A percentile compares a stretch with the other conserved stretches of the same genome.
These are phyloP conservation scores for Globisporangium sylvaticum DNA, from an alignment of 352 stramenopile species.

Conservation along the genomic window DNA sequence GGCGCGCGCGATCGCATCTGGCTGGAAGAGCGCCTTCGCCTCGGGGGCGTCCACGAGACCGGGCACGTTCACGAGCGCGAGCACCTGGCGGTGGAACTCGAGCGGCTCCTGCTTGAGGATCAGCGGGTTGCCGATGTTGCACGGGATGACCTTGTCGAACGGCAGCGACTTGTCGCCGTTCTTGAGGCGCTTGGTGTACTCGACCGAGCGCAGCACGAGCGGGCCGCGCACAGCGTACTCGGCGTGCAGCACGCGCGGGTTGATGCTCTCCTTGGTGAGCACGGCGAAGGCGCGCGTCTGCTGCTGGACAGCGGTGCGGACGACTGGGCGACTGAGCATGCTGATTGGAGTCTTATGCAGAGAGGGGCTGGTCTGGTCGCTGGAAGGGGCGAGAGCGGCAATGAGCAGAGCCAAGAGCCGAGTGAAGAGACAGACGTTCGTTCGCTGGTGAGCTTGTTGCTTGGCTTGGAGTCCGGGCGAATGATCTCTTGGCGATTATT, in stretches of 20 bases:
- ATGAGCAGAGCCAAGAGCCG: background rate
- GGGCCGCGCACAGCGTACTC: constrained; percentile 89
- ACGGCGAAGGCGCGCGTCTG: constrained; percentile 49
- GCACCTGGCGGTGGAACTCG: constrained; percentile 91
- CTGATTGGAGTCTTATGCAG: background rate
- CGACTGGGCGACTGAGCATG: constrained; percentile 12
- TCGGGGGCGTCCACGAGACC: constrained; percentile 83
- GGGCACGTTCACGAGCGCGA: constrained; percentile 88
- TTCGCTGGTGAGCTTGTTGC: background rate
- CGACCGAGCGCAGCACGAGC: constrained; percentile 75
- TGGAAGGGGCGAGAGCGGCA: constrained; percentile 2
- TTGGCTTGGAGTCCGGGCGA: background rate
- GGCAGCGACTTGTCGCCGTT: constrained; percentile 66
- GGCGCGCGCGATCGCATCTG: constrained; percentile 84
- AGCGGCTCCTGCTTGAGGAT: constrained; percentile 94
- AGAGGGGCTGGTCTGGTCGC: background rate
- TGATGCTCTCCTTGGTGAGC: constrained; percentile 75
- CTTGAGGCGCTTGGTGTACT: constrained; percentile 71
- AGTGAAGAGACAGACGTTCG: background rate
- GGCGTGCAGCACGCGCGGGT: constrained; percentile 70
- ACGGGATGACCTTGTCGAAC: constrained; percentile 95
- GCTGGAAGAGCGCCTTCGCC: constrained; percentile 74
- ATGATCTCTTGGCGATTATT: constrained; percentile 13
- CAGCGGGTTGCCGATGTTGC: constrained; percentile 98
- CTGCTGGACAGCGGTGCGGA: constrained; percentile 1